Conservation (phyloP, 805 yeast genomes). For the Ogataea allantospora region DNA sequence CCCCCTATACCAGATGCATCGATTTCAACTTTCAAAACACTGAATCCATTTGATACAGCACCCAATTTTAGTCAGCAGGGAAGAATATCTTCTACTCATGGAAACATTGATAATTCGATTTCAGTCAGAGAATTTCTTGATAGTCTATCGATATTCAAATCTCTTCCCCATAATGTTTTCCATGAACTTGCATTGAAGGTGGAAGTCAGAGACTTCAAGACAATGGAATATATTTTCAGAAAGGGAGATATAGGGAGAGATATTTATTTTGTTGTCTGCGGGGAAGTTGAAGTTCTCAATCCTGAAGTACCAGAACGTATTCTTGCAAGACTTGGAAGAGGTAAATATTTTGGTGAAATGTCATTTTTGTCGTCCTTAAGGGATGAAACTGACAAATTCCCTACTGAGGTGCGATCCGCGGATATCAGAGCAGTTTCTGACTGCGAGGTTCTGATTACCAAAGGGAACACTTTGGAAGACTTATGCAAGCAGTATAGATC, state of each 20-base stretch:
- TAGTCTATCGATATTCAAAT: constrained; percentile 55
- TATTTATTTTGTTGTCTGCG: constrained; percentile 63
- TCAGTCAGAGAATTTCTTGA: constrained; percentile 55
- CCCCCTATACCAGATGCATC: constrained; percentile 31
- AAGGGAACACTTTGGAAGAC: constrained; percentile 51
- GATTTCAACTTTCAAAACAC: not conserved
- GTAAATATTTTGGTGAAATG: constrained; percentile 77
- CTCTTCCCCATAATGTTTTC: constrained; percentile 55
- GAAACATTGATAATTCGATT: constrained; percentile 44
- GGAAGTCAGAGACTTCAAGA: constrained; percentile 50
- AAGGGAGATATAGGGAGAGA: constrained; percentile 63
- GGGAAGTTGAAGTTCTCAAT: constrained; percentile 65
- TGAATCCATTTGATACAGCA: constrained; percentile 1
- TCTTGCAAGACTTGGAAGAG: constrained; percentile 58
- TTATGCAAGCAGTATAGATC: constrained; percentile 58
- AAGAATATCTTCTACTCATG: not conserved
- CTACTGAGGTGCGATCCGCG: constrained; percentile 48
- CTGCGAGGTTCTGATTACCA: constrained; percentile 59
- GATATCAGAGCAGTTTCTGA: constrained; percentile 60
- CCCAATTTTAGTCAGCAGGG: not conserved
- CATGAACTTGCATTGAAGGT: constrained; percentile 65
- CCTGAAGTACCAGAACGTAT: constrained; percentile 38
- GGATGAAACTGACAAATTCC: constrained; percentile 26
- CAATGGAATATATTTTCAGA: constrained; percentile 59
- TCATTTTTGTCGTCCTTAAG: constrained; percentile 53